Conservation (phyloP, 371 early-diverging fungal genomes). For the Mortierella sp. region DNA sequence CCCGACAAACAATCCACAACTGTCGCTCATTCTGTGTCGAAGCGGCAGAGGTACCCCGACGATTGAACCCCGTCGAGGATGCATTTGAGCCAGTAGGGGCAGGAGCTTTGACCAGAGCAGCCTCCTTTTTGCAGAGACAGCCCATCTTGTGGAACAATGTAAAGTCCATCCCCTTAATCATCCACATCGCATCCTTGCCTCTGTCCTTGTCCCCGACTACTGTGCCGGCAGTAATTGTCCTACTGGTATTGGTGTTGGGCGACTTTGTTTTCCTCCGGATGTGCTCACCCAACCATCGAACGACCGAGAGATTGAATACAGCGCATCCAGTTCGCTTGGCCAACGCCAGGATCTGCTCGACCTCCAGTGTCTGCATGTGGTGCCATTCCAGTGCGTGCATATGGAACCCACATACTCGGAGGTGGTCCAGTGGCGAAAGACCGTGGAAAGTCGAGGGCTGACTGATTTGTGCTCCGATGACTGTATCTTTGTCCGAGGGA, state of each 20-base stretch:
- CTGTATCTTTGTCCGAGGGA: neutral
- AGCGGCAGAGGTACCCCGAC: neutral
- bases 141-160: conserved; percentile 9
- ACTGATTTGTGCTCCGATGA: neutral
- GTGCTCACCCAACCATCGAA: neutral
- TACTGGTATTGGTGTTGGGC: neutral
- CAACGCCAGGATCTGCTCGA: neutral
- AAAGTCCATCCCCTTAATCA: neutral
- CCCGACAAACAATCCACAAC: conserved; percentile 6
- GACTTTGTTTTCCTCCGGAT: neutral
- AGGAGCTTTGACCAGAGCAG: neutral
- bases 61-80: neutral
- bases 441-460: neutral
- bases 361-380: neutral
- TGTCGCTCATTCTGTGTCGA: neutral
- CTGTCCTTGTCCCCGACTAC: neutral
- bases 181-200: neutral
- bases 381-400: conserved; percentile 25
- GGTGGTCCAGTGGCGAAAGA: conserved; percentile 3
- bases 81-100: neutral
- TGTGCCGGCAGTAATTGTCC: neutral
- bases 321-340: neutral
- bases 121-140: conserved; percentile 4
- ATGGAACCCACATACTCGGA: conserved; percentile 9
- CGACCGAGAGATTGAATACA: conserved; percentile 6